Conservation (phyloP, 2,329 filamentous ascomycete genomes). For the Nemania abortiva region DNA sequence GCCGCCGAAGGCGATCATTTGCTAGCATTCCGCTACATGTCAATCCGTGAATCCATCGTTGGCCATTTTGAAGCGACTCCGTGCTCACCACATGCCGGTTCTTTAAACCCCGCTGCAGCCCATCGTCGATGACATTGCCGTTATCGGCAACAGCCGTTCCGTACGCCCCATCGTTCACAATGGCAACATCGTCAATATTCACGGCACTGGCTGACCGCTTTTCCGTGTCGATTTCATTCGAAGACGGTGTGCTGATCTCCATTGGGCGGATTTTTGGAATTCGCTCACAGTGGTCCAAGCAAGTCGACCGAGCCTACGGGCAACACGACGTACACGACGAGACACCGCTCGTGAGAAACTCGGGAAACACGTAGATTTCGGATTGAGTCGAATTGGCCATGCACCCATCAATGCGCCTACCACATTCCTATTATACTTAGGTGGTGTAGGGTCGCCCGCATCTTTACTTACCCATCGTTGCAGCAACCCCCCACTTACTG, state of each 20-base stretch:
- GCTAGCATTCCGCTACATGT: constrained; percentile 30
- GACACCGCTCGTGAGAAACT: background rate
- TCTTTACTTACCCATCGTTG: constrained; percentile 11
- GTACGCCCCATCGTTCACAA: constrained; percentile 12
- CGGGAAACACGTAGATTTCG: background rate
- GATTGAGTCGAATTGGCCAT: background rate
- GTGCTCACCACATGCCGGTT: constrained; percentile 46
- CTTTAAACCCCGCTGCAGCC: constrained; percentile 48
- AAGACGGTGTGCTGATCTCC: constrained; percentile 24
- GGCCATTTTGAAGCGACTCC: background rate
- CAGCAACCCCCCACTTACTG: constrained; percentile 31
- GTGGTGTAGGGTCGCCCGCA: background rate
- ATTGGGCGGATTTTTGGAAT: background rate
- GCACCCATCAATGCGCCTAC: background rate
- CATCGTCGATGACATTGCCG: constrained; percentile 47
- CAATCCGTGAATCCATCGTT: background rate
- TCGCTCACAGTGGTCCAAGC: background rate
- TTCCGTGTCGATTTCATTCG: constrained; percentile 18
- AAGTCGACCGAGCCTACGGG: background rate
- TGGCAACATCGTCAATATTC: constrained; percentile 22
- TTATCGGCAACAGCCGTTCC: constrained; percentile 39
- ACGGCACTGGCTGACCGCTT: constrained; percentile 31
- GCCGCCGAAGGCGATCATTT: constrained; percentile 50
- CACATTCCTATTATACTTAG: constrained; percentile 9
- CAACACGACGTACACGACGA: background rate